Evolutionary conservation across 768 basidiomycete species (phyloP).

Genomic region (Infundibulicybe gibba): DNA sequence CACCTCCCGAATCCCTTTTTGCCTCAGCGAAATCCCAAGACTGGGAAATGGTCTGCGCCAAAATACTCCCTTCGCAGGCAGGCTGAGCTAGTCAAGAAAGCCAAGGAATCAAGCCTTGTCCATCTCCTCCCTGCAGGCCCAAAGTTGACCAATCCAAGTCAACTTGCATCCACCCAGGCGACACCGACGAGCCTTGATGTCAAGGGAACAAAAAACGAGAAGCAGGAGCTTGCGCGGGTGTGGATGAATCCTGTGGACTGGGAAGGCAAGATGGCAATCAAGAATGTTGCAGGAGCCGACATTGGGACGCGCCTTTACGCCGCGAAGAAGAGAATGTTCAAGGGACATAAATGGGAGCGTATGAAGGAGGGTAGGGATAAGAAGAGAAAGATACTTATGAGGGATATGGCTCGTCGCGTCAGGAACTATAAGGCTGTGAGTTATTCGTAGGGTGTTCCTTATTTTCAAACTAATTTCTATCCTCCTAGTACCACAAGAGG

Average conservation of each 20-base stretch:
- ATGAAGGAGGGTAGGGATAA: constrained; percentile 39
- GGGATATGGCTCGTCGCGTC: constrained; percentile 68
- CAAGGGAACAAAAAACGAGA: constrained; percentile 9
- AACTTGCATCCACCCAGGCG: background rate
- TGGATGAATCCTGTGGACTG: constrained; percentile 34
- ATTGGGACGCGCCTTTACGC: constrained; percentile 67
- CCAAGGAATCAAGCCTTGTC: constrained; percentile 47
- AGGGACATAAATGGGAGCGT: constrained; percentile 88
- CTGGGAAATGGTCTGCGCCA: constrained; percentile 65
- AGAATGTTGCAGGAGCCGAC: constrained; percentile 44
- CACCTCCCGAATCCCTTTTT: constrained; percentile 68
- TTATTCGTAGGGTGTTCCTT: constrained; percentile 9
- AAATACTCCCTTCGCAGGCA: constrained; percentile 74
- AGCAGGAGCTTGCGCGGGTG: constrained; percentile 7
- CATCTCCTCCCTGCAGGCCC: constrained; percentile 68
- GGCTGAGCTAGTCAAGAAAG: constrained; percentile 74
- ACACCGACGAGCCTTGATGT: constrained; percentile 1
- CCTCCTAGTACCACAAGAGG: constrained; percentile 41
- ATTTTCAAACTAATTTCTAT: background rate
- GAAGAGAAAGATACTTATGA: constrained; percentile 55
- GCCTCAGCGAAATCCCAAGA: constrained; percentile 52
- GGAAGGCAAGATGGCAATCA: constrained; percentile 42
- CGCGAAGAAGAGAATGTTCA: constrained; percentile 84
- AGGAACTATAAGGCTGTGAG: constrained; percentile 62
- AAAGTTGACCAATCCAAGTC: constrained; percentile 31